Conservation (phyloP, 495 filamentous ascomycete genomes). For the Parmelia sp. region DNA sequence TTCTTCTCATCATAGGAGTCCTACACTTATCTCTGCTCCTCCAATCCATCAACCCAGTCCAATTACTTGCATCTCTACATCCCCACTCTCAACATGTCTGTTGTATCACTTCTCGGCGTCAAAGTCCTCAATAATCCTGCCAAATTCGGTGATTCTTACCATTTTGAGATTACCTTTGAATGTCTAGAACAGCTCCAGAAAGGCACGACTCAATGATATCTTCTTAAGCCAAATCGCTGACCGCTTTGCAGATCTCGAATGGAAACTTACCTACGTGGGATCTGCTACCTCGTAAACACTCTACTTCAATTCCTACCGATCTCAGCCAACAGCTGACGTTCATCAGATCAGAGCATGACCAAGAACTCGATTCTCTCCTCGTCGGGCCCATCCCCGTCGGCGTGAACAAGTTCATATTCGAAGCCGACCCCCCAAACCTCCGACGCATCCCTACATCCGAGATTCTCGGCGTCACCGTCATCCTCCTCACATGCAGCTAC, state of each 20-base stretch:
- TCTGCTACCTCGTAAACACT: conserved; percentile 84
- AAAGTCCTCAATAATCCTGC: conserved; percentile 96
- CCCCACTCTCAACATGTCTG: conserved; percentile 65
- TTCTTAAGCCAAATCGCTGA: conserved; percentile 9
- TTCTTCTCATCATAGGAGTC: neutral
- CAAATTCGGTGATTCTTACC: conserved; percentile 77
- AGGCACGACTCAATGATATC: conserved; percentile 43
- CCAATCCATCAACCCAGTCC: neutral
- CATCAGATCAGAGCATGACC: conserved; percentile 83
- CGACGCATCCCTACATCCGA: conserved; percentile 86
- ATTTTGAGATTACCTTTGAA: conserved; percentile 98
- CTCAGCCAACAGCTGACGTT: conserved; percentile 22
- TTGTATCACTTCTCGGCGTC: conserved; percentile 91
- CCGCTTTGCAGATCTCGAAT: conserved; percentile 76
- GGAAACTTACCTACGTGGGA: conserved; percentile 98
- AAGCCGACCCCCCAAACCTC: conserved; percentile 86
- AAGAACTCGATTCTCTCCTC: conserved; percentile 93
- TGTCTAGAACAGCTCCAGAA: conserved; percentile 90
- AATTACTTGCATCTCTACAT: neutral
- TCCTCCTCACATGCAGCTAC: conserved; percentile 93
- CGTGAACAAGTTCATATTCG: conserved; percentile 97
- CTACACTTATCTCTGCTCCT: neutral
- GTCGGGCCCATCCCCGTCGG: conserved; percentile 95
- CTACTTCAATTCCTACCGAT: neutral
- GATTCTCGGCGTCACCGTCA: conserved; percentile 93